Percentiles rank a stretch among this genome's conserved stretches.
Evolutionary conservation across 2,329 filamentous ascomycete species (phyloP).

Genomic region (Microcyclospora pomicola): DNA sequence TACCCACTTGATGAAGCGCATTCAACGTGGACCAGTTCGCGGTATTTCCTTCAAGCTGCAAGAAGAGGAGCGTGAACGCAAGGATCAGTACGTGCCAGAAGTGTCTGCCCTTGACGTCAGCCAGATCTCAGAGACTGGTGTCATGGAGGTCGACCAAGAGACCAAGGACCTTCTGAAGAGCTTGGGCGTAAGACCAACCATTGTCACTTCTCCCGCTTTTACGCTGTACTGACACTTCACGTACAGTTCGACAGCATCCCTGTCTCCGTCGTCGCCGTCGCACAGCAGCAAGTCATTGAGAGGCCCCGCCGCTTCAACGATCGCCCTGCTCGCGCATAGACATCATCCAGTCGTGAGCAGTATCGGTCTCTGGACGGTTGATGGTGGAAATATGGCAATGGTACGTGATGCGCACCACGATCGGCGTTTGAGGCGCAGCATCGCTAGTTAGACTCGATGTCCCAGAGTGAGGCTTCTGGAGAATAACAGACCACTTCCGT

Average conservation of each 20-base stretch:
- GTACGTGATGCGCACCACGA: background rate
- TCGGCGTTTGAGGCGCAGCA: slow-evolving; percentile 3
- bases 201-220: background rate
- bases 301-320: slow-evolving; percentile 66
- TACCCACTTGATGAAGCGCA: slow-evolving; percentile 96
- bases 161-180: slow-evolving; percentile 99
- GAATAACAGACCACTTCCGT: background rate
- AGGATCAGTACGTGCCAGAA: slow-evolving; percentile 99
- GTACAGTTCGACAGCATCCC: slow-evolving; percentile 87
- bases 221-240: slow-evolving; percentile 1
- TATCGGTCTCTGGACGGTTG: background rate
- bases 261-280: slow-evolving; percentile 85
- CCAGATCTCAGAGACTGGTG: slow-evolving; percentile 82
- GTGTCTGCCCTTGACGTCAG: slow-evolving; percentile 96
- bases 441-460: slow-evolving; percentile 4
- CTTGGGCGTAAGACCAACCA: slow-evolving; percentile 62
- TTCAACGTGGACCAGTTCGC: slow-evolving; percentile 96
- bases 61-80: slow-evolving; percentile 99
- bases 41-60: slow-evolving; percentile 99
- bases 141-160: slow-evolving; percentile 89
- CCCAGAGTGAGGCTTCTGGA: background rate
- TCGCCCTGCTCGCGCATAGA: slow-evolving; percentile 31
- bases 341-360: background rate
- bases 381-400: background rate
- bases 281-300: slow-evolving; percentile 76